Evolutionary conservation across 2,329 filamentous ascomycete species (phyloP).

Genomic region (Penicillium expansum): DNA sequence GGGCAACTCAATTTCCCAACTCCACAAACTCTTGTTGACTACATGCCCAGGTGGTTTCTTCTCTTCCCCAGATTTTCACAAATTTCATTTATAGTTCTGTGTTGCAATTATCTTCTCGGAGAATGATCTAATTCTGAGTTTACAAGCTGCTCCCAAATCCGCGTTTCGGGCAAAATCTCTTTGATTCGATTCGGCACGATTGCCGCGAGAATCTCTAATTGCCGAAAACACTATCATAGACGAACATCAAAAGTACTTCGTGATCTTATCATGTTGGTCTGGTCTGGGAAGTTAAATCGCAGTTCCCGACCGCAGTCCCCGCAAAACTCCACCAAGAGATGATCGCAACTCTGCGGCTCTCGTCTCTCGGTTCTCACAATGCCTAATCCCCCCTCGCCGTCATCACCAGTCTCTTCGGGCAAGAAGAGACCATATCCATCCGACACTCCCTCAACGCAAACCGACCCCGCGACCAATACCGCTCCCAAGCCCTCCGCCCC

Average conservation of each 20-base stretch:
- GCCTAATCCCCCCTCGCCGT: constrained; percentile 34
- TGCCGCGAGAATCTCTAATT: constrained; percentile 1
- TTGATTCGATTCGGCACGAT: background rate
- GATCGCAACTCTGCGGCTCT: constrained; percentile 29
- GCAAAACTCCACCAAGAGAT: constrained; percentile 31
- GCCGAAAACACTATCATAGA: constrained; percentile 2
- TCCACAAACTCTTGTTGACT: constrained; percentile 15
- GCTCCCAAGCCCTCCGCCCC: constrained; percentile 13
- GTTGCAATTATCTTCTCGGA: constrained; percentile 5
- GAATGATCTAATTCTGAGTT: constrained; percentile 16
- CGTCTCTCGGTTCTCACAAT: constrained; percentile 29
- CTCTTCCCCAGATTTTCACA: constrained; percentile 5
- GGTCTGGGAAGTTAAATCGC: constrained; percentile 18
- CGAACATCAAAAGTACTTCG: background rate
- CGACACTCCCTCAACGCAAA: constrained; percentile 25
- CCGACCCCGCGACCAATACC: constrained; percentile 19
- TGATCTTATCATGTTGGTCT: constrained; percentile 32
- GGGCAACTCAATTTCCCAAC: constrained; percentile 23
- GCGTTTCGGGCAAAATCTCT: constrained; percentile 11
- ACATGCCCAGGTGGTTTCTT: constrained; percentile 4
- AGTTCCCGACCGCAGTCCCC: constrained; percentile 24
- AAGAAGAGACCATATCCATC: constrained; percentile 39
- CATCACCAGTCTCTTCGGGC: constrained; percentile 33
- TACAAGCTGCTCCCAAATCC: constrained; percentile 4
- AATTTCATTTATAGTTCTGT: background rate